A percentile compares a stretch with the other conserved stretches of the same genome.
Conservation (phyloP, 2,329 filamentous ascomycete species). For the Penicillium thymicola region DNA sequence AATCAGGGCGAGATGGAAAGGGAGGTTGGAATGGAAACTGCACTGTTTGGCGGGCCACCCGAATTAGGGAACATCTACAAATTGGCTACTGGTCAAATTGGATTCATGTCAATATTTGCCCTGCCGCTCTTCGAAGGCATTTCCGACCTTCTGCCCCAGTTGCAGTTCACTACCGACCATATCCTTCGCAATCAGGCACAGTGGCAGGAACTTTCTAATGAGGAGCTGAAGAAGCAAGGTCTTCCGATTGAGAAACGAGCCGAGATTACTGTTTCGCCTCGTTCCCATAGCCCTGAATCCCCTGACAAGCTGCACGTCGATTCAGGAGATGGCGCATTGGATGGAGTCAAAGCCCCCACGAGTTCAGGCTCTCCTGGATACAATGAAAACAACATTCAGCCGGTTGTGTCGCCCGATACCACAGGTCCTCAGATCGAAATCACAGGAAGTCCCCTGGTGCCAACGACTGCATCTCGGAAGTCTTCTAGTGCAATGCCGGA, state of each 20-base stretch:
- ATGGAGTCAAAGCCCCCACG: constrained; percentile 19
- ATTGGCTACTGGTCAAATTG: constrained; percentile 81
- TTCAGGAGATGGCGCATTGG: constrained; percentile 3
- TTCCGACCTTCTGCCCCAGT: constrained; percentile 76
- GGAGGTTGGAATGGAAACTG: constrained; percentile 81
- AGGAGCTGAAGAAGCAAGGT: constrained; percentile 29
- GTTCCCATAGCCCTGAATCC: constrained; percentile 33
- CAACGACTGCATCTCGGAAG: constrained; percentile 25
- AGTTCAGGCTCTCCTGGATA: constrained; percentile 16
- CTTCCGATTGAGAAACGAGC: constrained; percentile 20
- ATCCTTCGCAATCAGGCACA: constrained; percentile 71
- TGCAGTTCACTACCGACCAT: constrained; percentile 80
- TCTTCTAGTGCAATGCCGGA: constrained; percentile 33
- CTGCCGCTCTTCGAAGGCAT: constrained; percentile 87
- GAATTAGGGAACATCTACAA: constrained; percentile 81
- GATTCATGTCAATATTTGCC: constrained; percentile 96
- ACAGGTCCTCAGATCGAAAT: constrained; percentile 36
- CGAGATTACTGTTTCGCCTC: constrained; percentile 32
- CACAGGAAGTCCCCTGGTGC: constrained; percentile 24
- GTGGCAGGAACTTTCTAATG: constrained; percentile 53
- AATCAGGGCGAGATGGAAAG: constrained; percentile 89
- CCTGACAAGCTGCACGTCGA: constrained; percentile 9
- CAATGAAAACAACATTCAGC: constrained; percentile 35
- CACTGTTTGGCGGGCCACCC: constrained; percentile 72
- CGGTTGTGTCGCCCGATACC: constrained; percentile 36